phyloP scores from a whole-genome alignment of 768 basidiomycete species.

The Boletus patriciae region DNA sequence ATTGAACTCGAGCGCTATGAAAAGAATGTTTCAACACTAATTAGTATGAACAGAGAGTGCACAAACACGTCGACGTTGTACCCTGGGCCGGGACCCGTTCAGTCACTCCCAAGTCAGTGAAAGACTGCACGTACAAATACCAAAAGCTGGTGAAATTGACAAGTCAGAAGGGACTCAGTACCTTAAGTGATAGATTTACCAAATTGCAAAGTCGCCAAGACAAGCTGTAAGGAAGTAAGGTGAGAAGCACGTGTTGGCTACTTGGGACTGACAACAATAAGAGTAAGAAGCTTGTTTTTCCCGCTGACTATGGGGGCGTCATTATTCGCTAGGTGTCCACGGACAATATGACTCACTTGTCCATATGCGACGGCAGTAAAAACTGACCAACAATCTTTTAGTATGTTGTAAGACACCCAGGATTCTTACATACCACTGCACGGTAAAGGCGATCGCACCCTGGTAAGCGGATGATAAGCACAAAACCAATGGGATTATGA shows the following conservation, averaged over 20 bases:
- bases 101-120: neutral
- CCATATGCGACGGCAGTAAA: constrained; percentile 16
- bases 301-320: constrained; percentile 10
- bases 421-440: constrained; percentile 9
- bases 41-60: neutral
- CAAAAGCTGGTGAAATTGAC: neutral
- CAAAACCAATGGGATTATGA: neutral
- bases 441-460: neutral
- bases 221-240: too few species aligned
- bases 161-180: neutral
- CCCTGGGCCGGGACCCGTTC: neutral
- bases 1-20: constrained; percentile 6
- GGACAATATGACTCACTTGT: constrained; percentile 2
- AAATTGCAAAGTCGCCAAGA: too few species aligned
- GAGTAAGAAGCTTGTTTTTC: constrained; percentile 7
- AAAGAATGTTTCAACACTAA: neutral
- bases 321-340: neutral
- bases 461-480: neutral
- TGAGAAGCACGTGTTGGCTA: too few species aligned
- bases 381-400: neutral
- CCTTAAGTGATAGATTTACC: too few species aligned
- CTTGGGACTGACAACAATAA: constrained; percentile 5
- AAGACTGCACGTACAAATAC: constrained; percentile 3
- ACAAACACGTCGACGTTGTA: constrained; percentile 9
- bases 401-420: neutral